phyloP scores from a whole-genome alignment of 345 rosid species.

The Lenwebbia sp. region DNA sequence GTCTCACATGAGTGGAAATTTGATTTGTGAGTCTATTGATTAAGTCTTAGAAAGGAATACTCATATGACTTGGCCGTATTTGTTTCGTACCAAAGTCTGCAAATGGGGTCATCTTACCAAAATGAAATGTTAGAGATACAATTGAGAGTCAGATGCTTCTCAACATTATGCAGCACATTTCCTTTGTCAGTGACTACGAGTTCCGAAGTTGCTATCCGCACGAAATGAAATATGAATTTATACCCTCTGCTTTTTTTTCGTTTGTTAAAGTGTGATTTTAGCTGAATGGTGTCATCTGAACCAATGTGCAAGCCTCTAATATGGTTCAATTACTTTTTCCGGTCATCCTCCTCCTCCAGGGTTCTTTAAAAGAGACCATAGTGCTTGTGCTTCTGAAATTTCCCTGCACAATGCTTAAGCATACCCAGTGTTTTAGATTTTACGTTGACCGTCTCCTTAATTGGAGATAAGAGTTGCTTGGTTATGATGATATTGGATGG shows the following conservation, averaged over 20 bases:
- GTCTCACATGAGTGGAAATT: neutral
- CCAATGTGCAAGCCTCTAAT: neutral
- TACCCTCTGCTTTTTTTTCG: neutral
- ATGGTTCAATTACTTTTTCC: neutral
- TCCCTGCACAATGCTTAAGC: neutral
- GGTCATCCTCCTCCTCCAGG: neutral
- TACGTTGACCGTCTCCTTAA: neutral
- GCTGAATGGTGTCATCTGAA: neutral
- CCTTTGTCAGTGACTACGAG: neutral
- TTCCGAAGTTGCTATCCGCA: neutral
- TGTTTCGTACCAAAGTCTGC: neutral
- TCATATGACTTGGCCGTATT: neutral
- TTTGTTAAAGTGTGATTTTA: neutral
- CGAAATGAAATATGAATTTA: neutral
- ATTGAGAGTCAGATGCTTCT: neutral
- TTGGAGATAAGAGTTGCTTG: neutral
- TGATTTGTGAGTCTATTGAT: neutral
- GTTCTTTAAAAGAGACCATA: neutral
- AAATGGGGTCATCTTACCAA: neutral
- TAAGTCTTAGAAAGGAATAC: neutral
- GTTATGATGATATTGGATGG: neutral
- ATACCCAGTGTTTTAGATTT: neutral
- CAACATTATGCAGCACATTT: neutral
- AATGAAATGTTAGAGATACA: neutral
- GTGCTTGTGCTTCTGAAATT: neutral